These are phyloP conservation scores for Exophiala xenobiotica DNA, from an alignment of 2,329 filamentous ascomycete species.

Conservation along the genomic window DNA sequence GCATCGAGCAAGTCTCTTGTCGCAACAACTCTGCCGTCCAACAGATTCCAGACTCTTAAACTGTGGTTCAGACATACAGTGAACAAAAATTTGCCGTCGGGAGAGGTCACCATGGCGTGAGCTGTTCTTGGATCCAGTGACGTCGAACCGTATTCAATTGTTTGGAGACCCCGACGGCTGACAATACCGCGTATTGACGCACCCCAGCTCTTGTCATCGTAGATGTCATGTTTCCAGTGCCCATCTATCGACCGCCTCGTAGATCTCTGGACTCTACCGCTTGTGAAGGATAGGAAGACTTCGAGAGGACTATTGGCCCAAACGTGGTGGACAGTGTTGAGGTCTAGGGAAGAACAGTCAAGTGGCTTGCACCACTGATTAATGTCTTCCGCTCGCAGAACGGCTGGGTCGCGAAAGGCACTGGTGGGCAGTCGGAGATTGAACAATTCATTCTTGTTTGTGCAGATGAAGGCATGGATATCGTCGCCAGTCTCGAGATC, in stretches of 20 bases:
- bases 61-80: constrained; percentile 87
- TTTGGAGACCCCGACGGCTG: constrained; percentile 44
- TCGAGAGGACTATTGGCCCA: constrained; percentile 71
- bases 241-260: constrained; percentile 58
- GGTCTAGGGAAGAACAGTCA: constrained; percentile 70
- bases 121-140: constrained; percentile 45
- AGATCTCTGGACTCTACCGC: constrained; percentile 60
- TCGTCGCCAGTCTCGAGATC: constrained; percentile 77
- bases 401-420: constrained; percentile 69
- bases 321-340: constrained; percentile 69
- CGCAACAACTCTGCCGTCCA: constrained; percentile 73
- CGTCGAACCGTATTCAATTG: constrained; percentile 43
- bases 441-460: constrained; percentile 75
- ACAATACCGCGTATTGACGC: constrained; percentile 49
- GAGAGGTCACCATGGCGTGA: constrained; percentile 46
- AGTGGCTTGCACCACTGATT: constrained; percentile 70
- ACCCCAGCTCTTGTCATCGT: constrained; percentile 50
- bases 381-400: constrained; percentile 66
- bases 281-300: constrained; percentile 67
- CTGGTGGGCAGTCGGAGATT: constrained; percentile 80
- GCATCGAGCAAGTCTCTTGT: constrained; percentile 76
- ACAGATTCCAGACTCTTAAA: constrained; percentile 83
- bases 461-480: constrained; percentile 76
- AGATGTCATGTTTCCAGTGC: constrained; percentile 48
- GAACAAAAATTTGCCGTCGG: constrained; percentile 57